A percentile compares a stretch with the other conserved stretches of the same genome.
These are phyloP conservation scores for Pyricularia pennisetigena DNA, from an alignment of 2,329 filamentous ascomycete species.

Conservation along the genomic window DNA sequence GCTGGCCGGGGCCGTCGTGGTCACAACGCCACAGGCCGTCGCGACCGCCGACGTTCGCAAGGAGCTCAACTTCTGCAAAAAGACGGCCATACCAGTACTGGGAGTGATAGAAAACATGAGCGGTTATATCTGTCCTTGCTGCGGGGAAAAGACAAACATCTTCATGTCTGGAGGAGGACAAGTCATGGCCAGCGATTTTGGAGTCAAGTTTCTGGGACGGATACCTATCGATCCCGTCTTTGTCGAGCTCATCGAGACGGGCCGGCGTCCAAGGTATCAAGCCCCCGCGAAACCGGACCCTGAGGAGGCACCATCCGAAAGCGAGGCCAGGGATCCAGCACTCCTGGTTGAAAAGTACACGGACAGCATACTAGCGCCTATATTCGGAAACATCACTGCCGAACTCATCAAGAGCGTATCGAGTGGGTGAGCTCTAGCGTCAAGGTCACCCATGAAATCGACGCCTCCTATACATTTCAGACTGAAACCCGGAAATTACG, in stretches of 20 bases:
- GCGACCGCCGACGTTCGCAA: conserved; percentile 90
- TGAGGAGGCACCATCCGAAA: conserved; percentile 12
- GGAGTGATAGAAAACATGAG: conserved; percentile 98
- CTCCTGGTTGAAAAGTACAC: conserved; percentile 62
- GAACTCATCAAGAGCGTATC: conserved; percentile 30
- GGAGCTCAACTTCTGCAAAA: conserved; percentile 85
- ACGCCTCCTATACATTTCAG: not conserved
- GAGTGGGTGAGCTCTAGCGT: conserved; percentile 5
- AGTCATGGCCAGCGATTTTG: conserved; percentile 80
- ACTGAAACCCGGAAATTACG: not conserved
- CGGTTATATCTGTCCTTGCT: conserved; percentile 74
- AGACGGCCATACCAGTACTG: conserved; percentile 69
- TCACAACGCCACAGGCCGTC: conserved; percentile 93
- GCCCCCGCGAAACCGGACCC: conserved; percentile 11
- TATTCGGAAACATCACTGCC: conserved; percentile 57
- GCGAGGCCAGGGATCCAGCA: conserved; percentile 25
- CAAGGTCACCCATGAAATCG: not conserved
- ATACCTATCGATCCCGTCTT: conserved; percentile 93
- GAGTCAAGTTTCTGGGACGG: conserved; percentile 72
- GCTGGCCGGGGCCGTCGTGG: conserved; percentile 80
- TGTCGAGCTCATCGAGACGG: conserved; percentile 75
- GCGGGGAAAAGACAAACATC: conserved; percentile 80
- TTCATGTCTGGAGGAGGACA: conserved; percentile 87
- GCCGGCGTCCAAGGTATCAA: conserved; percentile 54
- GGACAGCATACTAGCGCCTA: conserved; percentile 57